These are phyloP conservation scores for Kodamaea hsintzibuensis DNA, from an alignment of 805 yeast genomes.

Conservation along the genomic window DNA sequence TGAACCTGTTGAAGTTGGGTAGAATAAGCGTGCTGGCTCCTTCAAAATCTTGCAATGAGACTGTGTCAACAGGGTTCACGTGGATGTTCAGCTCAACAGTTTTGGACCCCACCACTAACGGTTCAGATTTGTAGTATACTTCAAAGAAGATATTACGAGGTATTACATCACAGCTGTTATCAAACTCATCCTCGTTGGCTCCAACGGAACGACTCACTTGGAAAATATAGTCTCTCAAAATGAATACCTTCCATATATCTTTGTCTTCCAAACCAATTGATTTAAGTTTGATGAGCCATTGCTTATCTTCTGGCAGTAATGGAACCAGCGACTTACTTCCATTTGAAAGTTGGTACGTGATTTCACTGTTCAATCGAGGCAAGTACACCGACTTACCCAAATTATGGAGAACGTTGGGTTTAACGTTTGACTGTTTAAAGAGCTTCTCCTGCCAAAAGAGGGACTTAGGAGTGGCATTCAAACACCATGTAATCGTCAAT, in stretches of 20 bases:
- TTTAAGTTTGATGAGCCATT: constrained; percentile 71
- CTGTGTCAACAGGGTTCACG: constrained; percentile 11
- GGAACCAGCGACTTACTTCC: constrained; percentile 22
- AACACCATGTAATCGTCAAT: constrained; percentile 69
- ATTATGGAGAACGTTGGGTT: constrained; percentile 18
- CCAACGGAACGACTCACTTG: constrained; percentile 48
- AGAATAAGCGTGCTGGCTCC: constrained; percentile 28
- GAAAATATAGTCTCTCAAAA: constrained; percentile 64
- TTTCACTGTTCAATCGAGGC: constrained; percentile 18
- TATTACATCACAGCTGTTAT: constrained; percentile 17
- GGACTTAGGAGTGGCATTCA: constrained; percentile 57
- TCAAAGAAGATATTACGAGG: constrained; percentile 43
- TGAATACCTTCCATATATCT: constrained; percentile 82
- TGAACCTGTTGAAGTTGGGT: constrained; percentile 30
- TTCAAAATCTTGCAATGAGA: constrained; percentile 13
- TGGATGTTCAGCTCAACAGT: constrained; percentile 23
- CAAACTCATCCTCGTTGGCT: constrained; percentile 2
- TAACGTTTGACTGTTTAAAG: neutral
- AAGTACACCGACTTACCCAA: constrained; percentile 39
- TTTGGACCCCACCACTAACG: constrained; percentile 17
- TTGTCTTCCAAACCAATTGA: constrained; percentile 70
- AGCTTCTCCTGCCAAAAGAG: constrained; percentile 63
- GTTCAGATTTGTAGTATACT: constrained; percentile 38
- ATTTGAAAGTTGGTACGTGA: constrained; percentile 11
- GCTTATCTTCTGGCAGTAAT: constrained; percentile 63